A percentile compares a stretch with the other conserved stretches of the same genome.
Conservation (phyloP, 805 yeast species). For the Ascoidea rubescens region DNA sequence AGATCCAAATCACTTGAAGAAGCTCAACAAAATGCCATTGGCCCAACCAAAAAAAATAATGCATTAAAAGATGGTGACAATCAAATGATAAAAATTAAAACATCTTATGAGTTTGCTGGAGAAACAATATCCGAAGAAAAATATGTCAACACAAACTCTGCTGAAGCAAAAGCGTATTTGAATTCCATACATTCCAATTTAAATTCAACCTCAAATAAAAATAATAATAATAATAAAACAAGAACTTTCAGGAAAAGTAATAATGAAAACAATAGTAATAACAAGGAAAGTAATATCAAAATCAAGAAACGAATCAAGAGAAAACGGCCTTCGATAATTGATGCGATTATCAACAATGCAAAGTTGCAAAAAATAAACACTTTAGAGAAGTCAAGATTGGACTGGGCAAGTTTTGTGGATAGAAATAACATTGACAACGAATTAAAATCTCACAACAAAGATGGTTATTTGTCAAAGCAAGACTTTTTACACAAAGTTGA, state of each 20-base stretch:
- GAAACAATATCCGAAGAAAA: slow-evolving; percentile 65
- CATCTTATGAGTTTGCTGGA: slow-evolving; percentile 85
- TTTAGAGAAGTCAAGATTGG: slow-evolving; percentile 81
- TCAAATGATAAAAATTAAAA: slow-evolving; percentile 42
- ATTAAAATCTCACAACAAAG: slow-evolving; percentile 65
- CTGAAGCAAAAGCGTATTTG: slow-evolving; percentile 77
- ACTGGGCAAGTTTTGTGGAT: slow-evolving; percentile 93
- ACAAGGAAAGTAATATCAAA: slow-evolving; percentile 10
- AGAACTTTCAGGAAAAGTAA: not conserved
- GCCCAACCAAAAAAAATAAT: slow-evolving; percentile 2
- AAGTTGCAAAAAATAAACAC: slow-evolving; percentile 77
- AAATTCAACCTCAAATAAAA: too few relatives aligned
- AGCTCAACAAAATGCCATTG: slow-evolving; percentile 1
- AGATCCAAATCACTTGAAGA: too few relatives aligned
- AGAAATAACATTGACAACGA: slow-evolving; percentile 76
- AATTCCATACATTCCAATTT: slow-evolving; percentile 40
- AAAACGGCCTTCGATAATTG: slow-evolving; percentile 64
- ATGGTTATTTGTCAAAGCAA: slow-evolving; percentile 83
- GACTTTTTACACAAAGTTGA: slow-evolving; percentile 77
- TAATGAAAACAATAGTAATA: slow-evolving; percentile 15
- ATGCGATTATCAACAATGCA: slow-evolving; percentile 56
- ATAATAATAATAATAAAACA: slow-evolving; percentile 5
- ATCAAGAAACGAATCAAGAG: slow-evolving; percentile 32
- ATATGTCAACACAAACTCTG: slow-evolving; percentile 61
- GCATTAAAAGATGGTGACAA: slow-evolving; percentile 7